phyloP scores from a whole-genome alignment of 345 rosid genomes.

The Gossypium australe region DNA sequence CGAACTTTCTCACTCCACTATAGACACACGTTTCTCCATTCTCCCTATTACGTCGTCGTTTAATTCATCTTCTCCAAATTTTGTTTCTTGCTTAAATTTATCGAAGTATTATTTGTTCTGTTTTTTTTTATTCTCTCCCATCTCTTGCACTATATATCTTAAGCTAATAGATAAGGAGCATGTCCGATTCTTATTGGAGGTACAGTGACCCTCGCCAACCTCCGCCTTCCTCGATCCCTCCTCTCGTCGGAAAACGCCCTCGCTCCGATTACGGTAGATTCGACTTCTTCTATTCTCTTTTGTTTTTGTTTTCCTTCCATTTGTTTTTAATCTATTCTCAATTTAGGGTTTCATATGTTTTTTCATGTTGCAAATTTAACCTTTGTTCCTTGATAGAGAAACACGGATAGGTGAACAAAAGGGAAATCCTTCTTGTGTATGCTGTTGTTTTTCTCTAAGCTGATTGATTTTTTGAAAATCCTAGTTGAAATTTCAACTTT shows the following conservation, averaged over 20 bases:
- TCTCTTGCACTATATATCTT: background rate
- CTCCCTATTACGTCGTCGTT: too few relatives aligned
- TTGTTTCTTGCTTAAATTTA: background rate
- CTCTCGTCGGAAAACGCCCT: constrained; percentile 43
- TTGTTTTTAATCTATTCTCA: background rate
- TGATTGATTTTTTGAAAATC: background rate
- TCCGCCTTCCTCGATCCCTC: constrained; percentile 23
- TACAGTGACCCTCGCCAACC: constrained; percentile 35
- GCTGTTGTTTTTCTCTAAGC: background rate
- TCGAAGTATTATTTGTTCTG: background rate
- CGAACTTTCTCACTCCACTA: too few relatives aligned
- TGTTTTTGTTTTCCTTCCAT: background rate
- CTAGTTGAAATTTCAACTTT: background rate
- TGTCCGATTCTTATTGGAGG: constrained; percentile 59
- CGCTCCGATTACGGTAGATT: constrained; percentile 42
- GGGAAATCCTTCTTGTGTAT: background rate
- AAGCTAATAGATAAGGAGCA: constrained; percentile 6
- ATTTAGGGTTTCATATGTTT: background rate
- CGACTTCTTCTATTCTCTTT: background rate
- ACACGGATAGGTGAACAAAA: background rate
- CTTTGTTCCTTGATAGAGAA: background rate
- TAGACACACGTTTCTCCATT: too few relatives aligned
- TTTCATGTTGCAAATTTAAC: background rate
- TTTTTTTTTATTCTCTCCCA: background rate
- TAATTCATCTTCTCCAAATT: too few relatives aligned